Evolutionary conservation across 805 yeast species (phyloP).

Genomic region (Hanseniaspora mollemarum): DNA sequence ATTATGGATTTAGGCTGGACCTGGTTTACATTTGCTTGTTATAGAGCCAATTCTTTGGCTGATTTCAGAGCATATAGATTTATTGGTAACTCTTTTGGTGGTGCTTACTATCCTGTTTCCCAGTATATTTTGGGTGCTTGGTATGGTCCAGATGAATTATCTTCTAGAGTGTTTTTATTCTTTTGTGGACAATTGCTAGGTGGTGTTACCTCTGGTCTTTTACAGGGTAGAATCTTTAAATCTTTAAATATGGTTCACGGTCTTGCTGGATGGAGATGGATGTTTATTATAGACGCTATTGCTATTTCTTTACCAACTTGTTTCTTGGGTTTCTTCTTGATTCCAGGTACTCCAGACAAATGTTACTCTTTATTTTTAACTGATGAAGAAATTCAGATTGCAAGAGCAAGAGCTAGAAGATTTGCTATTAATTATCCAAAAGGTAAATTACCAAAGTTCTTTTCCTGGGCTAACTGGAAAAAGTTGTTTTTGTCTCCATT

Average conservation of each 20-base stretch:
- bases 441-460: slow-evolving; percentile 25
- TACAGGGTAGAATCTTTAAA: slow-evolving; percentile 36
- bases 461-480: slow-evolving; percentile 41
- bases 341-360: slow-evolving; percentile 52
- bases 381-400: slow-evolving; percentile 48
- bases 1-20: slow-evolving; percentile 58
- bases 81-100: slow-evolving; percentile 58
- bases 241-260: slow-evolving; percentile 37
- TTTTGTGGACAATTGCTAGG: slow-evolving; percentile 43
- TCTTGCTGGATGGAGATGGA: slow-evolving; percentile 55
- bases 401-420: slow-evolving; percentile 36
- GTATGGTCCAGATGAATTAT: slow-evolving; percentile 48
- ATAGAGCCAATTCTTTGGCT: slow-evolving; percentile 37
- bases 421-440: slow-evolving; percentile 28
- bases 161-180: slow-evolving; percentile 53
- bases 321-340: slow-evolving; percentile 36
- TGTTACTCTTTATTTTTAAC: slow-evolving; percentile 46
- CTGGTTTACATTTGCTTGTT: slow-evolving; percentile 47
- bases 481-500: slow-evolving; percentile 42
- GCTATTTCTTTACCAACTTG: slow-evolving; percentile 40
- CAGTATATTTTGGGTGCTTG: slow-evolving; percentile 51
- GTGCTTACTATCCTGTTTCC: slow-evolving; percentile 53
- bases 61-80: slow-evolving; percentile 54
- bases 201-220: slow-evolving; percentile 44
- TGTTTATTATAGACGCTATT: slow-evolving; percentile 52